A percentile compares a stretch with the other conserved stretches of the same genome.
Conservation (phyloP, 768 basidiomycete genomes). For the Mycena galericulata region DNA sequence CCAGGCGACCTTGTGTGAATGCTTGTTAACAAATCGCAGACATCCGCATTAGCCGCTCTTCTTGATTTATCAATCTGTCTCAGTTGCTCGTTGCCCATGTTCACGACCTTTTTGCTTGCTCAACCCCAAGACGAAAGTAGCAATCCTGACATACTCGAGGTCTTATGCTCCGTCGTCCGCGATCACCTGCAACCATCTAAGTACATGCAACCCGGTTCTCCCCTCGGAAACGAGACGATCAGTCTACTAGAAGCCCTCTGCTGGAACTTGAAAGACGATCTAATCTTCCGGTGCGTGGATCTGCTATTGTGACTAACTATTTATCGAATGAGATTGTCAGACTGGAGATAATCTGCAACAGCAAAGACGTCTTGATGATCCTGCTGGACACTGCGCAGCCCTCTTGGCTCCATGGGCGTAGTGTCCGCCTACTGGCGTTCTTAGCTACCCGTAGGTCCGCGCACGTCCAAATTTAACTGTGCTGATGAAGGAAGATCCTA, state of each 20-base stretch:
- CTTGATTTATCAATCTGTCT: slow-evolving; percentile 65
- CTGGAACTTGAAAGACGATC: slow-evolving; percentile 59
- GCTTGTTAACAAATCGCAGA: slow-evolving; percentile 47
- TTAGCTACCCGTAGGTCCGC: slow-evolving; percentile 65
- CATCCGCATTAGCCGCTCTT: slow-evolving; percentile 59
- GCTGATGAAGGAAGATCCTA: slow-evolving; percentile 50
- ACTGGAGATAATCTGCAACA: slow-evolving; percentile 49
- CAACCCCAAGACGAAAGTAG: slow-evolving; percentile 37
- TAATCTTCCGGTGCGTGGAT: slow-evolving; percentile 52
- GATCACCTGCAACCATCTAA: slow-evolving; percentile 52
- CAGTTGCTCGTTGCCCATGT: slow-evolving; percentile 60
- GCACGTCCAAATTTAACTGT: slow-evolving; percentile 1
- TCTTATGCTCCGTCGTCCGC: slow-evolving; percentile 57
- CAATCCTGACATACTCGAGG: slow-evolving; percentile 50
- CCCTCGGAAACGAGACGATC: slow-evolving; percentile 56
- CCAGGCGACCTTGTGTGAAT: neutral
- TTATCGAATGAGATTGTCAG: slow-evolving; percentile 20
- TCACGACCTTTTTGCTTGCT: slow-evolving; percentile 53
- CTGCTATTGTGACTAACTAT: neutral
- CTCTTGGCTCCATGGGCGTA: slow-evolving; percentile 59
- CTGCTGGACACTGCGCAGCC: slow-evolving; percentile 67
- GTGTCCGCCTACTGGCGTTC: slow-evolving; percentile 63
- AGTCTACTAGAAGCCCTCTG: slow-evolving; percentile 67
- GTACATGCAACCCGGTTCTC: slow-evolving; percentile 40
- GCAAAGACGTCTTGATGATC: slow-evolving; percentile 53